phyloP scores from a whole-genome alignment of 805 yeast species.

The Dipodascopsis tothii region DNA sequence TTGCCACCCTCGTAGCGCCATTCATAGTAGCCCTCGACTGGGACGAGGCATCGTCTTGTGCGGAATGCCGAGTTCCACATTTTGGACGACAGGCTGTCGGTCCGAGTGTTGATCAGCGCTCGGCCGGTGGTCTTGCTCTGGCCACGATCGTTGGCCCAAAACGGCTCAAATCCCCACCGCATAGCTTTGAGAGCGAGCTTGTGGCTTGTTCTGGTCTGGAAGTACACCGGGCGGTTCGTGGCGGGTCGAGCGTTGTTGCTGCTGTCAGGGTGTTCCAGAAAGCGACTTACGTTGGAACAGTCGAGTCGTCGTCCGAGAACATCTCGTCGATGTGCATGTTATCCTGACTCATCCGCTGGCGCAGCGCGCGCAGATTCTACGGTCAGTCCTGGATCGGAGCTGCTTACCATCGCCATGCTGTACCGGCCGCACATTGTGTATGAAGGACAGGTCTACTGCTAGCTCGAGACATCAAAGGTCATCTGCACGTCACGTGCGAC shows the following conservation, averaged over 20 bases:
- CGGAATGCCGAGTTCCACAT: constrained; percentile 52
- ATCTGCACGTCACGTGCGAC: too few relatives aligned
- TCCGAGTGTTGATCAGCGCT: constrained; percentile 55
- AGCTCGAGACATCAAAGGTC: too few relatives aligned
- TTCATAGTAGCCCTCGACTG: constrained; percentile 79
- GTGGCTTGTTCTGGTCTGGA: not conserved
- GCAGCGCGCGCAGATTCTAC: constrained; percentile 19
- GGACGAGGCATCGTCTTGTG: constrained; percentile 59
- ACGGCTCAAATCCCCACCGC: constrained; percentile 78
- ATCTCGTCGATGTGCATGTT: constrained; percentile 27
- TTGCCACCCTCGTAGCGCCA: constrained; percentile 42
- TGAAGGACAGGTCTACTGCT: too few relatives aligned
- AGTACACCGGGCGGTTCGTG: constrained; percentile 16
- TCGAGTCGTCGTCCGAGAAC: constrained; percentile 20
- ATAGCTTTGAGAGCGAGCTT: constrained; percentile 38
- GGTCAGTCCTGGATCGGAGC: not conserved
- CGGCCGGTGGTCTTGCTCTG: too few relatives aligned
- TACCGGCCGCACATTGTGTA: constrained; percentile 69
- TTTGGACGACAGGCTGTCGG: constrained; percentile 48
- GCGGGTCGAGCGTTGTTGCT: constrained; percentile 13
- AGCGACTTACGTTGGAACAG: constrained; percentile 36
- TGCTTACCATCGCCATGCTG: constrained; percentile 42
- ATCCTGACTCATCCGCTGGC: constrained; percentile 15
- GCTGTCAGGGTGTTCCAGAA: constrained; percentile 12
- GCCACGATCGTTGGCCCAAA: constrained; percentile 47